Evolutionary conservation across 2,329 filamentous ascomycete genomes (phyloP), one percentile per base, ranked within the genome.

Genomic region (Endothia cerciana): DNA sequence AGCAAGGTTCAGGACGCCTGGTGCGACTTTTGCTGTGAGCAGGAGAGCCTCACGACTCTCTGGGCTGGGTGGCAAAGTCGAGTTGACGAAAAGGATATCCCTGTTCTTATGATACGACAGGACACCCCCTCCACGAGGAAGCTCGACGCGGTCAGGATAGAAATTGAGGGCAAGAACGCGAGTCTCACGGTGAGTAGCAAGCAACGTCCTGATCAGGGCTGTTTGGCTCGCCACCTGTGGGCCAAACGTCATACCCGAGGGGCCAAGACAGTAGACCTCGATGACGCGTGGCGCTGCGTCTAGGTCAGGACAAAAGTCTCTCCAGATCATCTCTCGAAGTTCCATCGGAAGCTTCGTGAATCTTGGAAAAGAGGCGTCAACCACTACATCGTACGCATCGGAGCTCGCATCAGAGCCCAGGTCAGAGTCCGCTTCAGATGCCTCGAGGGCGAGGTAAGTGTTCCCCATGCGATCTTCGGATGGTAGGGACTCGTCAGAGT

Each of bases 131-230:
- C 71, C 71, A 17, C 53, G 60, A 3, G 75, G 70, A 1, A 81
- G 71, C 36, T 41, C 59, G 28, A 80, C 67, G 15, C 72, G 67
- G 30, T 81, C 69, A 0, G 79, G 79, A 11, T 74, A 76, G 2
- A 65, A 69, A 8, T 69, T 71, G 47, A 73, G 65, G 4, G 72
- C 78, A 3, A 78, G 63, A 17, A 65, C 69, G 33, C 79, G 78
- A n/a, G 76, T 77, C 67, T 80, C 77, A 8, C 72, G 69, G 45
- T 78, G 72, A 10, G 76, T 72, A 1, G 77, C 73, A 40, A 79
- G 69, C 17, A 80, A 67, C 4, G 69, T 65, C 8, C 77, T 74
- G 1, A 74, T 62, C 1, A 69, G 59, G 25, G 64, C 65, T 0
- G 76, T 80, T n/a, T 74, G 73, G 4, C 73, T 69, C 0, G 68